Conservation (phyloP, 495 filamentous ascomycete species). For the Tuber melanosporum region DNA sequence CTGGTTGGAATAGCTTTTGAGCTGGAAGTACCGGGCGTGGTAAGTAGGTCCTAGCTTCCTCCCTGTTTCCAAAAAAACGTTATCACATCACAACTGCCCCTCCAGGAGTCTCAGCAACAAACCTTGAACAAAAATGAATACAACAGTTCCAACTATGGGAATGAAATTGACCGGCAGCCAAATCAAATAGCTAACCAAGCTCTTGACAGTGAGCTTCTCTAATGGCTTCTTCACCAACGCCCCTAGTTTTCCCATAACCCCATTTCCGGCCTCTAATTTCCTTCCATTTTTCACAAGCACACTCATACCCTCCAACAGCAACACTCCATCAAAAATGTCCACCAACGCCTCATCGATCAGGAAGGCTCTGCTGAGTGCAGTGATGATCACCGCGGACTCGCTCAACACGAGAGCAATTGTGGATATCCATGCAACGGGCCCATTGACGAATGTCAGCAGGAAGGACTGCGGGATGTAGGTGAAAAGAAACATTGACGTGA, state of each 20-base stretch:
- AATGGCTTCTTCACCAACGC: slow-evolving; percentile 68
- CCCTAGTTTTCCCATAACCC: slow-evolving; percentile 63
- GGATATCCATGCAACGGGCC: slow-evolving; percentile 72
- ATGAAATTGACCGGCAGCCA: slow-evolving; percentile 86
- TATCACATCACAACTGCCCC: background rate
- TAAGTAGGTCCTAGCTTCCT: slow-evolving; percentile 27
- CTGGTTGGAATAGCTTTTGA: slow-evolving; percentile 58
- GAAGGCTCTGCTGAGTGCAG: slow-evolving; percentile 62
- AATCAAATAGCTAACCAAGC: slow-evolving; percentile 30
- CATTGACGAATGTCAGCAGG: slow-evolving; percentile 74
- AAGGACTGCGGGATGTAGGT: slow-evolving; percentile 78
- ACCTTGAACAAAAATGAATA: slow-evolving; percentile 74
- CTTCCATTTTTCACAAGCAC: slow-evolving; percentile 64
- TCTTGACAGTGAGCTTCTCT: slow-evolving; percentile 46
- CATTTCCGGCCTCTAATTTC: slow-evolving; percentile 53
- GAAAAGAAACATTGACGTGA: slow-evolving; percentile 44
- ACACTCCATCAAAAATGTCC: slow-evolving; percentile 86
- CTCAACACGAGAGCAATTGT: slow-evolving; percentile 70
- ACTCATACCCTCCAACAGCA: slow-evolving; percentile 53
- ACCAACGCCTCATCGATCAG: slow-evolving; percentile 70
- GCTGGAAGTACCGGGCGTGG: slow-evolving; percentile 63
- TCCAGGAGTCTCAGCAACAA: background rate
- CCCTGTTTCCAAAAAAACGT: background rate
- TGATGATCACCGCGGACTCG: slow-evolving; percentile 74
- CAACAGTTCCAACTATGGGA: slow-evolving; percentile 75